Evolutionary conservation across 257 asterid genomes (phyloP).

Genomic region (Scutellaria minor): DNA sequence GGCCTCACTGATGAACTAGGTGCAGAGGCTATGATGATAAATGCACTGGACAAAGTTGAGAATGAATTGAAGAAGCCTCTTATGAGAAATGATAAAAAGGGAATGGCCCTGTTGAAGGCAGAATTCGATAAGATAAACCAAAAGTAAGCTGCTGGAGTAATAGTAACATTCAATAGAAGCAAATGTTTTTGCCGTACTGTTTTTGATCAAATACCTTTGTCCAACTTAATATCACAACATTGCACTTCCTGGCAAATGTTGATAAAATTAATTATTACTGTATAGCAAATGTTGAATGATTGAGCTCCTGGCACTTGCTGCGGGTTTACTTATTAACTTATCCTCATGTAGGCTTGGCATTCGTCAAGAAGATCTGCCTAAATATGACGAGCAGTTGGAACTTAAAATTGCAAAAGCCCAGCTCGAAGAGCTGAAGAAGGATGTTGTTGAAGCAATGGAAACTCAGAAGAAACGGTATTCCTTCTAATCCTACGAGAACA

Average conservation of each 20-base stretch:
- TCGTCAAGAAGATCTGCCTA: slow-evolving; percentile 76
- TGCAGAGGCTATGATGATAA: slow-evolving; percentile 86
- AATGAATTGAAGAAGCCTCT: slow-evolving; percentile 85
- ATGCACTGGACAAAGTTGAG: slow-evolving; percentile 87
- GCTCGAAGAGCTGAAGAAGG: slow-evolving; percentile 84
- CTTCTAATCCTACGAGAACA: not conserved
- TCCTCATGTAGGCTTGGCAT: slow-evolving; percentile 74
- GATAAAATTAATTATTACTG: not conserved
- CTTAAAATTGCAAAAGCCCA: slow-evolving; percentile 89
- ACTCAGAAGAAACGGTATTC: slow-evolving; percentile 83
- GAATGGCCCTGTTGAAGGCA: slow-evolving; percentile 74
- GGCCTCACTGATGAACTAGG: slow-evolving; percentile 81
- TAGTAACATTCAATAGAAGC: slow-evolving; percentile 25
- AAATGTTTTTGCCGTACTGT: not conserved
- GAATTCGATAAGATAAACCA: slow-evolving; percentile 91
- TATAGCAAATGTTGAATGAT: slow-evolving; percentile 21
- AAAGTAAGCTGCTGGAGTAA: slow-evolving; percentile 61
- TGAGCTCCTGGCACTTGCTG: slow-evolving; percentile 9
- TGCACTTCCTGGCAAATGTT: too few species aligned
- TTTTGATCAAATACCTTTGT: too few species aligned
- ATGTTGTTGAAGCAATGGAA: slow-evolving; percentile 88
- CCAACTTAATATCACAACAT: too few species aligned
- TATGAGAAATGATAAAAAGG: slow-evolving; percentile 86
- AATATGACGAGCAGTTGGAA: slow-evolving; percentile 85
- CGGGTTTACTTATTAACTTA: slow-evolving; percentile 22